Percentiles rank a stretch among this genome's conserved stretches.
Evolutionary conservation across 73 alveolate genomes (phyloP).

Genomic region (Blepharisma japonicum): DNA sequence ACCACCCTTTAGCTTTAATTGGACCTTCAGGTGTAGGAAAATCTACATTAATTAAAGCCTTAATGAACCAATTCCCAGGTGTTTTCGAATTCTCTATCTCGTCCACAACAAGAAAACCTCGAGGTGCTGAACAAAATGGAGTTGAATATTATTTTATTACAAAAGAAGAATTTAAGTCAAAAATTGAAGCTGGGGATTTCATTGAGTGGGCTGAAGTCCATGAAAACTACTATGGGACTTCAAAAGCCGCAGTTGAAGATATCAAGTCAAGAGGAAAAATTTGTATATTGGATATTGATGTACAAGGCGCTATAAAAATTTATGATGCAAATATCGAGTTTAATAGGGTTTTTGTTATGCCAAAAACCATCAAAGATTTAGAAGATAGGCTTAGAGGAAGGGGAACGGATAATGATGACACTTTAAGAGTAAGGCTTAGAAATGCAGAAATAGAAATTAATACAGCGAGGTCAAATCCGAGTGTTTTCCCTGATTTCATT

Average conservation of each 20-base stretch:
- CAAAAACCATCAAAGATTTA: constrained; percentile 60
- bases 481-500: constrained; percentile 47
- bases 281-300: constrained; percentile 84
- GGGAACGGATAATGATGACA: constrained; percentile 86
- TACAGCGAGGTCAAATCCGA: constrained; percentile 57
- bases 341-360: constrained; percentile 73
- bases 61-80: constrained; percentile 61
- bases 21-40: constrained; percentile 97
- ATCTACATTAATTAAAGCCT: constrained; percentile 62
- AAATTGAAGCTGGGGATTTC: constrained; percentile 59
- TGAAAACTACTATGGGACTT: constrained; percentile 83
- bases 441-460: constrained; percentile 71
- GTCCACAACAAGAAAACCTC: constrained; percentile 73
- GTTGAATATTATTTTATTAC: constrained; percentile 75
- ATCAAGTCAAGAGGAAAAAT: constrained; percentile 64
- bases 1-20: constrained; percentile 70
- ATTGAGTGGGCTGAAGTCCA: constrained; percentile 79
- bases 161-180: constrained; percentile 67
- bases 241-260: constrained; percentile 61
- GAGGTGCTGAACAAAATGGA: constrained; percentile 85
- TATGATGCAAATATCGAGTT: constrained; percentile 47
- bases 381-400: constrained; percentile 80
- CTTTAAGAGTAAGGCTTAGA: constrained; percentile 60
- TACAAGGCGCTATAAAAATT: constrained; percentile 76
- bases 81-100: constrained; percentile 64